phyloP scores from a whole-genome alignment of 2,329 filamentous ascomycete genomes.

The Erysiphe pulchra region DNA sequence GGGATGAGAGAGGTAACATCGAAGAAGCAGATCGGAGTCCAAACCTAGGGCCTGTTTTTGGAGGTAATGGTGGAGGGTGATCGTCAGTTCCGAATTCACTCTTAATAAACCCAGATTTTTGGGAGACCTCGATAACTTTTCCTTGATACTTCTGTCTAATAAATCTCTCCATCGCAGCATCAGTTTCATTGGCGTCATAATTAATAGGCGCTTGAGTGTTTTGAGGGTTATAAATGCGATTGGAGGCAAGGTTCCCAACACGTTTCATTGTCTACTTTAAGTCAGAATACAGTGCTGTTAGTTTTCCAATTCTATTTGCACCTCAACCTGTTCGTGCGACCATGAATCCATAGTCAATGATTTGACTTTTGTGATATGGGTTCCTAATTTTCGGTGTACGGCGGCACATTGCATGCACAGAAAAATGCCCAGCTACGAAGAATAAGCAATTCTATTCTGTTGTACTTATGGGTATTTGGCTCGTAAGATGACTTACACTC shows the following conservation, averaged over 20 bases:
- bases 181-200: constrained; percentile 73
- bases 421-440: constrained; percentile 65
- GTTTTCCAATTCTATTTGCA: constrained; percentile 19
- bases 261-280: constrained; percentile 63
- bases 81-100: constrained; percentile 28
- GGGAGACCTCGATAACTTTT: constrained; percentile 22
- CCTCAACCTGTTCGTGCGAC: constrained; percentile 88
- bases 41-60: constrained; percentile 32
- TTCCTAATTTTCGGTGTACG: constrained; percentile 86
- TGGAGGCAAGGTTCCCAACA: constrained; percentile 65
- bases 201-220: constrained; percentile 65
- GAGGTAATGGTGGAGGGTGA: constrained; percentile 27
- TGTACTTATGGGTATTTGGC: not conserved
- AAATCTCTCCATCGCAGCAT: constrained; percentile 84
- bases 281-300: constrained; percentile 4
- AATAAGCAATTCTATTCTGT: constrained; percentile 3
- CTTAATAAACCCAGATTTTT: constrained; percentile 13
- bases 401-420: constrained; percentile 93
- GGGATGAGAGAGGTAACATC: constrained; percentile 27
- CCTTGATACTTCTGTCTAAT: constrained; percentile 82
- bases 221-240: constrained; percentile 70
- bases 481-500: constrained; percentile 11
- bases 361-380: constrained; percentile 96
- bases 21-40: constrained; percentile 34
- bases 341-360: constrained; percentile 97